A percentile compares a stretch with the other conserved stretches of the same genome.
These are phyloP conservation scores for Xerocomus amazonicus DNA, from an alignment of 1,284 basidiomycete species.

Conservation along the genomic window DNA sequence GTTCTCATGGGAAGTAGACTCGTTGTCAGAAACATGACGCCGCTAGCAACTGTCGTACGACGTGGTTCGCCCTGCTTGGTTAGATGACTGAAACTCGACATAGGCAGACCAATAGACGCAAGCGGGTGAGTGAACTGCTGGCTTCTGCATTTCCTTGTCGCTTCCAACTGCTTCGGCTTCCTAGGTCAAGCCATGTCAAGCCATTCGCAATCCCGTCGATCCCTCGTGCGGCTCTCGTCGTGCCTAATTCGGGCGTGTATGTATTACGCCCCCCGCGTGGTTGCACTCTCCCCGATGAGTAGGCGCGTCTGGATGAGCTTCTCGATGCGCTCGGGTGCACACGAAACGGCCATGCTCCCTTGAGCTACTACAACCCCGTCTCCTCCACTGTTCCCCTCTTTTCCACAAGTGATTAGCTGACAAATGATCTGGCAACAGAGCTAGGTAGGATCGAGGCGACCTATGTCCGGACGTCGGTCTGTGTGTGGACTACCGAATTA, in stretches of 20 bases:
- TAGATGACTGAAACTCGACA: neutral
- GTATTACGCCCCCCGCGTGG: neutral
- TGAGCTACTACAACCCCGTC: neutral
- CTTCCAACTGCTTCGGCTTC: neutral
- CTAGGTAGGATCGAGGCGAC: constrained; percentile 26
- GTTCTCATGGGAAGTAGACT: neutral
- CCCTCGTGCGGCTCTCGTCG: neutral
- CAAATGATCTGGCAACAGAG: constrained; percentile 19
- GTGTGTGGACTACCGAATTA: constrained; percentile 1
- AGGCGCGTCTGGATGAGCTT: constrained; percentile 1
- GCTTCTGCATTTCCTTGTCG: neutral
- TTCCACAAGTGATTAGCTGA: constrained; percentile 21
- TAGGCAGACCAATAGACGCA: neutral
- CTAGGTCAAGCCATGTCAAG: neutral
- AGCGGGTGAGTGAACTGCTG: neutral
- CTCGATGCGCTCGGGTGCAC: neutral
- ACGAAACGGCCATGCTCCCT: constrained; percentile 16
- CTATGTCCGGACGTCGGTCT: neutral
- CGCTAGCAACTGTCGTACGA: no score
- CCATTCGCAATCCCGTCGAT: neutral
- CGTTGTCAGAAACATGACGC: neutral
- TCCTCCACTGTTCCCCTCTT: neutral
- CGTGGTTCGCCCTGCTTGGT: neutral
- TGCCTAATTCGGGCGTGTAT: neutral
- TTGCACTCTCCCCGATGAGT: constrained; percentile 4